These are phyloP conservation scores for Hirschioporus abietinus DNA, from an alignment of 768 basidiomycete species.

Conservation along the genomic window DNA sequence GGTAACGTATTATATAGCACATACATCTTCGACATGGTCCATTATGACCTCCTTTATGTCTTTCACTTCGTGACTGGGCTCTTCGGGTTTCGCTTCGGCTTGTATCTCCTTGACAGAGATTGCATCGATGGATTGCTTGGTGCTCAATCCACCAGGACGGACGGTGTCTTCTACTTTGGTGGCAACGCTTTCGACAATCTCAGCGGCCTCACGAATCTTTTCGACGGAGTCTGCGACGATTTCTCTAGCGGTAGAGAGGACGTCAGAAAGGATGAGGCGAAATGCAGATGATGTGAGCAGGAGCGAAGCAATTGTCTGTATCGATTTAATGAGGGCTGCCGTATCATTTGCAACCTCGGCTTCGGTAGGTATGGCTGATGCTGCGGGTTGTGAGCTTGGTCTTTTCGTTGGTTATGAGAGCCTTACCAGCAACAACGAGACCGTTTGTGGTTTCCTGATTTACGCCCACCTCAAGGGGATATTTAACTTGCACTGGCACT, in stretches of 20 bases:
- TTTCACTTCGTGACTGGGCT: neutral
- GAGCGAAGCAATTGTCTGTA: conserved; percentile 11
- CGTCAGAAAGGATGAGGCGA: conserved; percentile 20
- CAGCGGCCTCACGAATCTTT: conserved; percentile 14
- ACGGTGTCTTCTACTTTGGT: conserved; percentile 14
- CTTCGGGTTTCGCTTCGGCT: neutral
- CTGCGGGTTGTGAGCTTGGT: conserved; percentile 8
- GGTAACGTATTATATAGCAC: neutral
- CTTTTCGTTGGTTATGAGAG: neutral
- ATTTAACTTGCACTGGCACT: conserved; percentile 15
- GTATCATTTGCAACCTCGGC: conserved; percentile 14
- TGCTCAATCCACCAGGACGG: neutral
- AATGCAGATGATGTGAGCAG: conserved; percentile 20
- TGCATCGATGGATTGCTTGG: neutral
- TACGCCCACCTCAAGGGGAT: conserved; percentile 12
- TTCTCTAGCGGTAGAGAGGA: conserved; percentile 17
- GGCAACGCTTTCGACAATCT: conserved; percentile 14
- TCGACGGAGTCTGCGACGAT: conserved; percentile 18
- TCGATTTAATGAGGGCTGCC: conserved; percentile 11
- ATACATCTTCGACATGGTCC: conserved; percentile 8
- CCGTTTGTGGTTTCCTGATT: conserved; percentile 3
- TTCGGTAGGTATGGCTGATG: conserved; percentile 13
- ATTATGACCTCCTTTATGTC: conserved; percentile 1
- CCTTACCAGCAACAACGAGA: neutral
- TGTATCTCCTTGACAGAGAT: neutral